Evolutionary conservation across 495 filamentous ascomycete genomes (phyloP).

Genomic region (Bathelium albidoporum): DNA sequence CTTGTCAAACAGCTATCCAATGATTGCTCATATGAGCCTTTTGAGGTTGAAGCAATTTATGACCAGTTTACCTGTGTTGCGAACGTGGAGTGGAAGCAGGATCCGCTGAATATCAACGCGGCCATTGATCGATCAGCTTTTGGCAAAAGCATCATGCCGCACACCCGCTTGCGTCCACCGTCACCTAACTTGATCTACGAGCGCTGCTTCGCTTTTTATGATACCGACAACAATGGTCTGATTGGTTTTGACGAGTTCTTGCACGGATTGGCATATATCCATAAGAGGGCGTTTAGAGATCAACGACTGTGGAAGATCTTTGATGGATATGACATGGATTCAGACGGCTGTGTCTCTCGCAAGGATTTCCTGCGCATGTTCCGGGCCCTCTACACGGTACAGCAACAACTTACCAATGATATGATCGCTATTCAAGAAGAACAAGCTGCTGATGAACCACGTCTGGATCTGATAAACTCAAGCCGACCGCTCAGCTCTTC

Average conservation of each 20-base stretch:
- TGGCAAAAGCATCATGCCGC: slow-evolving; percentile 78
- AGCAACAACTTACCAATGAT: slow-evolving; percentile 73
- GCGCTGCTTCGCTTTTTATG: slow-evolving; percentile 93
- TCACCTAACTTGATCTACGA: slow-evolving; percentile 87
- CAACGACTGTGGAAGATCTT: slow-evolving; percentile 69
- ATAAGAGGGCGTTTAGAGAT: slow-evolving; percentile 48
- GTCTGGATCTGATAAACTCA: slow-evolving; percentile 33
- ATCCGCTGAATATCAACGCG: slow-evolving; percentile 63
- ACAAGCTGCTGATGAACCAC: slow-evolving; percentile 32
- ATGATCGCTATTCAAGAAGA: slow-evolving; percentile 75
- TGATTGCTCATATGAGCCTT: slow-evolving; percentile 66
- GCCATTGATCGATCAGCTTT: slow-evolving; percentile 89
- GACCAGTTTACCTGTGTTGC: slow-evolving; percentile 93
- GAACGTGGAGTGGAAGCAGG: slow-evolving; percentile 70
- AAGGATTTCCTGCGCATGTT: slow-evolving; percentile 90
- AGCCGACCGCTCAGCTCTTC: slow-evolving; percentile 29
- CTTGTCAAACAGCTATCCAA: slow-evolving; percentile 55
- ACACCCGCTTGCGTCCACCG: slow-evolving; percentile 60
- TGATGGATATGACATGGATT: slow-evolving; percentile 81
- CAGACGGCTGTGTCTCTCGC: slow-evolving; percentile 76
- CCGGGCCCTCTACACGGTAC: slow-evolving; percentile 77
- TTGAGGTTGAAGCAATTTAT: slow-evolving; percentile 84
- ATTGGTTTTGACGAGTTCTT: slow-evolving; percentile 95
- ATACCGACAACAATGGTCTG: slow-evolving; percentile 73
- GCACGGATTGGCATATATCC: slow-evolving; percentile 69